These are phyloP conservation scores for Tylopilus sp. DNA, from an alignment of 1,284 basidiomycete genomes.

Conservation along the genomic window DNA sequence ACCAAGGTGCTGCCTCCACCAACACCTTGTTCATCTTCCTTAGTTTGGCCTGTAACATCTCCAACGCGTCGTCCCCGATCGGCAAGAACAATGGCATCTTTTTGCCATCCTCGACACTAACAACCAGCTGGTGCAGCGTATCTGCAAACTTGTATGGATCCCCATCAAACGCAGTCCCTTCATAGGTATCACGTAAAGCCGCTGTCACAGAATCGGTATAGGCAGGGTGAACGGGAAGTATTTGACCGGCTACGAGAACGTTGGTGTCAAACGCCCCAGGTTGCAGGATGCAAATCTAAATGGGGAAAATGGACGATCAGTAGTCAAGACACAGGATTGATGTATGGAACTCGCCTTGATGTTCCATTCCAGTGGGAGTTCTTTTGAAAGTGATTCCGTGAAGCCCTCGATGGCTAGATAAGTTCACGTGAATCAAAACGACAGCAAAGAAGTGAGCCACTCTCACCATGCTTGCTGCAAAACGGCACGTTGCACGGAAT, in stretches of 20 bases:
- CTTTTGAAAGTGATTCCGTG: conserved; percentile 16
- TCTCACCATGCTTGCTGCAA: conserved; percentile 19
- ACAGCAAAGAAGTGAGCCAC: too few relatives aligned
- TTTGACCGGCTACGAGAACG: background rate
- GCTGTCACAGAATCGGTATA: conserved; percentile 8
- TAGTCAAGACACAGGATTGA: background rate
- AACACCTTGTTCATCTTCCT: background rate
- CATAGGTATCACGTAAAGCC: background rate
- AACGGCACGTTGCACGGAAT: background rate
- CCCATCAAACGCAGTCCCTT: conserved; percentile 2
- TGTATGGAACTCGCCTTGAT: conserved; percentile 10
- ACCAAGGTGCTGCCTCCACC: conserved; percentile 8
- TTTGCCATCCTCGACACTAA: background rate
- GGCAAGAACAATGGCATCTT: conserved; percentile 10
- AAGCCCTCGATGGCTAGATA: conserved; percentile 18
- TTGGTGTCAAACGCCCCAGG: conserved; percentile 18
- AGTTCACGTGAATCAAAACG: fast-evolving
- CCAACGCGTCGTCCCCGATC: conserved; percentile 19
- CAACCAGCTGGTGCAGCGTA: conserved; percentile 5
- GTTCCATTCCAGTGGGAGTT: conserved; percentile 16
- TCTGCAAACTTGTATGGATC: conserved; percentile 14
- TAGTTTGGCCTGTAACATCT: background rate
- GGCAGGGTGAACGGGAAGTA: conserved; percentile 4
- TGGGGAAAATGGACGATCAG: background rate
- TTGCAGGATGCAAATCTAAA: conserved; percentile 14